Conservation (phyloP, 2,329 filamentous ascomycete genomes). For the Ceratocystis harringtonii region DNA sequence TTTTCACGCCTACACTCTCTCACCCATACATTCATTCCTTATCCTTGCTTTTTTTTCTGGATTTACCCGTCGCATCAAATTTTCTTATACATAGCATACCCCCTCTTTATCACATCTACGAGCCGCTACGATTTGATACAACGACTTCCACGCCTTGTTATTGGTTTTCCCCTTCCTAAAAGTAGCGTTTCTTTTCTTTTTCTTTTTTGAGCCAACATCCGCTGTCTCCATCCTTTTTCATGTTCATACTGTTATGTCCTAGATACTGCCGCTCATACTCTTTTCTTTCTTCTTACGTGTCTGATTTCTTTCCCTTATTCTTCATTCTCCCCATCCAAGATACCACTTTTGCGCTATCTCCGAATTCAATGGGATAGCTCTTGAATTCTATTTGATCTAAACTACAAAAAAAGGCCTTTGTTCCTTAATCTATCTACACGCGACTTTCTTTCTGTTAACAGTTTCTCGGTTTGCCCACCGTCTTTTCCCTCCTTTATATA, state of each 20-base stretch:
- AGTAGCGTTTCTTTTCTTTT: conserved; percentile 4
- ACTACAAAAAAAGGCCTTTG: neutral
- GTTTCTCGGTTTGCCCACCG: neutral
- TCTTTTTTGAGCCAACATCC: neutral
- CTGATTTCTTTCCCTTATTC: neutral
- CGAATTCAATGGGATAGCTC: neutral
- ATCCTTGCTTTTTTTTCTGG: neutral
- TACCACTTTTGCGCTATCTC: neutral
- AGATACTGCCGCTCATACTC: neutral
- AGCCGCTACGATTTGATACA: neutral
- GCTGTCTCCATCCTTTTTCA: neutral
- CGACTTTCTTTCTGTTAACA: neutral
- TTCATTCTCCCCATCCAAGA: neutral
- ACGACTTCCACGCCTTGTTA: conserved; percentile 5
- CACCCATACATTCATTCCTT: neutral
- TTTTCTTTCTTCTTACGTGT: neutral
- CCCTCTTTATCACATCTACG: neutral
- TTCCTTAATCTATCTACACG: neutral
- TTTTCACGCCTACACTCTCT: neutral
- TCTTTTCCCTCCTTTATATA: neutral
- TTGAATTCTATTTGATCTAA: neutral
- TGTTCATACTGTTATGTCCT: neutral
- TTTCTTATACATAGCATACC: neutral
- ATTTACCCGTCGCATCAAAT: neutral
- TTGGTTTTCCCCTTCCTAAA: conserved; percentile 6